Evolutionary conservation across 2,329 filamentous ascomycete genomes (phyloP), one percentile per base, ranked within the genome.

Genomic region (Hypocreales sp.): DNA sequence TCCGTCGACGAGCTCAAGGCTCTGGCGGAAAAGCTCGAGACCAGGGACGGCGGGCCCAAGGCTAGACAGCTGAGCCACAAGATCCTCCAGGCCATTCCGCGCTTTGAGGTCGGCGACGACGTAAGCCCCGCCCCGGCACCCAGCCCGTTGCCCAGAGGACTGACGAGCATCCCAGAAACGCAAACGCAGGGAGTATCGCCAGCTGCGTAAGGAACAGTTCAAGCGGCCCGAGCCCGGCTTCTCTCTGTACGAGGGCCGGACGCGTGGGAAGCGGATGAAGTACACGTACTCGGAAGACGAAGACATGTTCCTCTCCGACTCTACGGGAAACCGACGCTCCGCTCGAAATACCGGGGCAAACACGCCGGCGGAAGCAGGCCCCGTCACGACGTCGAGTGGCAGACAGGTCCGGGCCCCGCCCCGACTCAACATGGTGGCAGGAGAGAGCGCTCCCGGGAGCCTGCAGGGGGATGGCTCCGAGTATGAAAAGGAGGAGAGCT

Each of bases 251-350:
- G 90, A 98, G 57, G 90, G 90, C 26, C 81, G 90, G 28, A 98
- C 92, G 5, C 74, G 90, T 32, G 90, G 90, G 31, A 95, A 98
- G 61, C 79, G 87, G 34, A 79, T 92, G 56, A 92, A 86, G 52
- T 98, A 98, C 47, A 98, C 83, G 0, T 98, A 81, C 46, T 92
- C 84, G 0, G 86, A 94, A 28, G 82, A 92, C 15, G 82, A 92
- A 39, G 77, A 77, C 20, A 72, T 76, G 11, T 71, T 72, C 27
- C 67, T 62, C 30, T 70, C 69, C n/a, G 70, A 76, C 44, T 75
- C 74, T 20, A 66, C 67, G 8, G 33, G 31, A 5, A 51, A 56
- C 49, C 48, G 86, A 60, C 69, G 75, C 6, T 82, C 81, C 9
- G 67, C 72, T 12, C 73, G 87, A 15, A 79, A 83, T 37, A 83